These are phyloP conservation scores for Aspergillus ellipticus DNA, from an alignment of 495 filamentous ascomycete species.

Conservation along the genomic window DNA sequence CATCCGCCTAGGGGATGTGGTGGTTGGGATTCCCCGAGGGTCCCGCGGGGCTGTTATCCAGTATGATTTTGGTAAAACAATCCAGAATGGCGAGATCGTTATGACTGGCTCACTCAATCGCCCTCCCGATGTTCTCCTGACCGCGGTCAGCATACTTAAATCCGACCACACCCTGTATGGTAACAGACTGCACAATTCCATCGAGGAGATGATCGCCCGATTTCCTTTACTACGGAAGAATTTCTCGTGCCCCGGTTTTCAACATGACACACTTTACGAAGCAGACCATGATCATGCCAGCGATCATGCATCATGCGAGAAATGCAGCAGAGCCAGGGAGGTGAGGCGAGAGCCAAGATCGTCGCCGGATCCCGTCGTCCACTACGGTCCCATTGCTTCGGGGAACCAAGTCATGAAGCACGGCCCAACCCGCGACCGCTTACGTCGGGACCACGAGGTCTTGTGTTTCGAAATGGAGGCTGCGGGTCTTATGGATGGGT, in stretches of 20 bases:
- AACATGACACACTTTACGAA: too few species aligned
- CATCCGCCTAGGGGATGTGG: slow-evolving; percentile 43
- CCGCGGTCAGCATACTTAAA: neutral
- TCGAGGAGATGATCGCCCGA: too few species aligned
- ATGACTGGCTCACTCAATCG: slow-evolving; percentile 10
- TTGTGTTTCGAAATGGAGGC: slow-evolving; percentile 45
- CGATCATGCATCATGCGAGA: too few species aligned
- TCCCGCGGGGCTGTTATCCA: slow-evolving; percentile 19
- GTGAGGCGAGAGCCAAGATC: too few species aligned
- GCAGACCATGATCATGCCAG: too few species aligned
- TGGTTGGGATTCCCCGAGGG: slow-evolving; percentile 21
- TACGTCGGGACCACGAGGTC: slow-evolving; percentile 15
- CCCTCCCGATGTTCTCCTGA: slow-evolving; percentile 13
- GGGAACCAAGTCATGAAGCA: slow-evolving; percentile 26
- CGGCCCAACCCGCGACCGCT: slow-evolving; percentile 17
- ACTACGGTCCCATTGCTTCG: slow-evolving; percentile 28
- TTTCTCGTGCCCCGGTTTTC: too few species aligned
- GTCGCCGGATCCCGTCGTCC: slow-evolving; percentile 4
- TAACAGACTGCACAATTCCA: too few species aligned
- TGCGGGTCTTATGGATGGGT: slow-evolving; percentile 38
- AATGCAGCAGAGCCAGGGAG: too few species aligned
- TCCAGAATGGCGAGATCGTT: slow-evolving; percentile 1
- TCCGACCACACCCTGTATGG: too few species aligned
- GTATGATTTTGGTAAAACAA: slow-evolving; percentile 19
- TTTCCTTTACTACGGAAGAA: too few species aligned